Conservation (phyloP, 73 alveolate genomes). For the Blepharisma stoltei region DNA sequence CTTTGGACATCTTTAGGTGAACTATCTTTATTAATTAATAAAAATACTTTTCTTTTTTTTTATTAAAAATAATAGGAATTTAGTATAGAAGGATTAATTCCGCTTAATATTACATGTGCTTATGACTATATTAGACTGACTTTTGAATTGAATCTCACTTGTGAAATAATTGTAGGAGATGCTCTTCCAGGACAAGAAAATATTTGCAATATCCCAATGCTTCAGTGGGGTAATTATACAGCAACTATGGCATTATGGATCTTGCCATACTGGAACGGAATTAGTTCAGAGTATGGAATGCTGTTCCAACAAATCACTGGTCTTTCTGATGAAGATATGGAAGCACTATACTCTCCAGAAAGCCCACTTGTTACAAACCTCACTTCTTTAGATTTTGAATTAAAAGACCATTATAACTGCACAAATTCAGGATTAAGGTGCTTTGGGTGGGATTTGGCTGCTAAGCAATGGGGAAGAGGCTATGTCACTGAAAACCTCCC, state of each 20-base stretch:
- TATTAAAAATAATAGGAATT: no score
- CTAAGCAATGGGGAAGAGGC: slow-evolving; percentile 19
- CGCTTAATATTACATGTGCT: neutral
- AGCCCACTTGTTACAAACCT: slow-evolving; percentile 9
- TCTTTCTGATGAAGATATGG: neutral
- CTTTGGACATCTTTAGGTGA: neutral
- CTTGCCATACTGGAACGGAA: slow-evolving; percentile 14
- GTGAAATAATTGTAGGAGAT: slow-evolving; percentile 8
- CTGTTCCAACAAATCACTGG: neutral
- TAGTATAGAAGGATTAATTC: no score
- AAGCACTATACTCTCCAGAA: neutral
- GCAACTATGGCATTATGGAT: slow-evolving; percentile 17
- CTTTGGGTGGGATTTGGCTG: slow-evolving; percentile 9
- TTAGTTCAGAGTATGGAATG: neutral
- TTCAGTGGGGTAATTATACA: neutral
- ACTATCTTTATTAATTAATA: no score
- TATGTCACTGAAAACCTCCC: neutral
- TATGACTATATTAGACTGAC: neutral
- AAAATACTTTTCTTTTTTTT: no score
- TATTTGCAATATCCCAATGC: neutral
- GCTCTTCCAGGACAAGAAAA: neutral
- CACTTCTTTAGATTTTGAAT: neutral
- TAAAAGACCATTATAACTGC: slow-evolving; percentile 25
- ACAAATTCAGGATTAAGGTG: slow-evolving; percentile 20
- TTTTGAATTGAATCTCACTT: neutral